Base-by-base conservation (phyloP, 108 stramenopile genomes). In the Pseudonitzschia multiseries region DNA sequence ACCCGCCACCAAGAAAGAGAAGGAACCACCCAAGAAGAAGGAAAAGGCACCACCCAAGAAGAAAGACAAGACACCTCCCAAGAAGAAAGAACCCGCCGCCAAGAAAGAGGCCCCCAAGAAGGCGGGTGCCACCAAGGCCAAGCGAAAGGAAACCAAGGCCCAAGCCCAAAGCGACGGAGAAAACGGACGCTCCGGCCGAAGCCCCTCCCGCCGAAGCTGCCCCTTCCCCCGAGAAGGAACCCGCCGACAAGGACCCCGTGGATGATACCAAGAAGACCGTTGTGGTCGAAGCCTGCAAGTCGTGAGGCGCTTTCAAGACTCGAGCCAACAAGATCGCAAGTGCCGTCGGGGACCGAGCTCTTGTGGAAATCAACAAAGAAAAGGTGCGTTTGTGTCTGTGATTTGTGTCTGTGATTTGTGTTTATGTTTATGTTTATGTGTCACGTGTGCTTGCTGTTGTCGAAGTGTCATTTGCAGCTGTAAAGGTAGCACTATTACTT, bases 251-350 rank as follows among this genome's bases (percentile, higher is more conserved):
- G 24, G 50, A 27, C 20, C 46, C 18, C 22, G 64, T 52, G 5
- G 2, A 0, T 15, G 12, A 32, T 9, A 32, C 28, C 29, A 73
- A 72, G 61, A 52, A 61, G 24, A 66, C 77, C 26, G 84, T 89
- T 1, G 76, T 78, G 20, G 84, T 93, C 50, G 91, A 93, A 75
- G 91, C 91, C 8, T 90, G 91, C 81, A 93, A 93, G 77, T 87
- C 88, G 81, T 89, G 89, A 89, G 79, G 78, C 53, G 89, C 86
- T 66, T 92, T 93, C 83, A 90, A 90, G 77, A 83, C 86, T 21
- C 84, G 91, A 76, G 89, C 91, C 57, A 69, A 73, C 33, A 88
- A 83, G 65, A 93, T 93, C 81, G 81, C 61, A 33, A 83, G 86
- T 50, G 87, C 85, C 43, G 87, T 93, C 43, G 82, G 84, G 26